A percentile compares a stretch with the other conserved stretches of the same genome.
Conservation (phyloP, 2,329 filamentous ascomycete species). For the Septoria linicola region DNA sequence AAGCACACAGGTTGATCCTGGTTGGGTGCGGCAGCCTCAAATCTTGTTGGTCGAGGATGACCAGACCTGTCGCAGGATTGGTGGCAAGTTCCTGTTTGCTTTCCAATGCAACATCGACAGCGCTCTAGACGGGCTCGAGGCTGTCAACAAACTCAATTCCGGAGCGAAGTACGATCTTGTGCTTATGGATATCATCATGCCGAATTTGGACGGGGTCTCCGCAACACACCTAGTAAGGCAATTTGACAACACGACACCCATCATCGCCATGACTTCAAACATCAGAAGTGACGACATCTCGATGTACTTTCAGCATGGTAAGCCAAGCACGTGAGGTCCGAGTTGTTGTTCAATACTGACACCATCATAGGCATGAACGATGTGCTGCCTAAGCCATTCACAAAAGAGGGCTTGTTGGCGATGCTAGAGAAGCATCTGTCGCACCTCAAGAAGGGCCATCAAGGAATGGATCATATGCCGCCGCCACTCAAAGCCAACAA, state of each 20-base stretch:
- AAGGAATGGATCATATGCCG: constrained; percentile 48
- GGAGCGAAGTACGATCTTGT: constrained; percentile 63
- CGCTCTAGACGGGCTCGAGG: constrained; percentile 82
- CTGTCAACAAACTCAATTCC: constrained; percentile 77
- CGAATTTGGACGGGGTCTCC: constrained; percentile 88
- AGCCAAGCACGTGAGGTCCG: constrained; percentile 36
- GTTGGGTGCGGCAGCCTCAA: constrained; percentile 67
- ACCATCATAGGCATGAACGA: constrained; percentile 81
- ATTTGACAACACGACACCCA: constrained; percentile 75
- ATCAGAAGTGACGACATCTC: constrained; percentile 95
- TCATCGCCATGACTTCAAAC: constrained; percentile 98
- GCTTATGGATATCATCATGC: constrained; percentile 79
- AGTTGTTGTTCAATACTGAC: background rate
- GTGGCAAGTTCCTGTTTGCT: constrained; percentile 65
- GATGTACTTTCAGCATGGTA: constrained; percentile 95
- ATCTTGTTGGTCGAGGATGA: constrained; percentile 89
- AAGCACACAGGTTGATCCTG: constrained; percentile 60
- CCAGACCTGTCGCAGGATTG: constrained; percentile 64
- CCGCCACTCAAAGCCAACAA: constrained; percentile 53
- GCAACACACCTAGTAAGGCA: constrained; percentile 91
- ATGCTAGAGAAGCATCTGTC: constrained; percentile 84
- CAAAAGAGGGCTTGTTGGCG: constrained; percentile 73
- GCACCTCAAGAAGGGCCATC: constrained; percentile 66
- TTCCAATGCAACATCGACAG: constrained; percentile 64
- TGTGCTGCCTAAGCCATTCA: constrained; percentile 95